Percentiles rank a stretch among this genome's conserved stretches.
phyloP scores from a whole-genome alignment of 2,329 filamentous ascomycete genomes.

The Apiospora hydei region DNA sequence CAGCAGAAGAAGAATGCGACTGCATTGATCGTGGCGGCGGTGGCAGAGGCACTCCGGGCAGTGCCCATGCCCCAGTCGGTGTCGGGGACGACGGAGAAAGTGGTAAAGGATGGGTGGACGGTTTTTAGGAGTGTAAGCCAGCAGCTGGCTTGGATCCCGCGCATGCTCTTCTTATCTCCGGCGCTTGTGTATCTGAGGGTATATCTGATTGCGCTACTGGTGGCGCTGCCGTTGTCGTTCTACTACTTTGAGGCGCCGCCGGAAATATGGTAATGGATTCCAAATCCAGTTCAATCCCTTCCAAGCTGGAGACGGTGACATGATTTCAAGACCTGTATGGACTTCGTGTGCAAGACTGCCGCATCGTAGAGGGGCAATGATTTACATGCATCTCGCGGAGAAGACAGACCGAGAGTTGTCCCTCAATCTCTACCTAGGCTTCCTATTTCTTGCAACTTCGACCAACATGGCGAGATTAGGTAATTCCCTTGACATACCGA shows the following conservation, averaged over 20 bases:
- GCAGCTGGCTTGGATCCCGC: background rate
- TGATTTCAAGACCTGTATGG: no score
- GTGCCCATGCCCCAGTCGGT: background rate
- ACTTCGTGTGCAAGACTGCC: no score
- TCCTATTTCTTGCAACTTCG: background rate
- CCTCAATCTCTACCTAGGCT: background rate
- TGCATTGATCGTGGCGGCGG: background rate
- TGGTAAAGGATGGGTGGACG: background rate
- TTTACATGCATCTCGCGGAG: no score
- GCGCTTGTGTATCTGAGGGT: slow-evolving; percentile 1
- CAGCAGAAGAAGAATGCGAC: background rate
- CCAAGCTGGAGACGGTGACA: no score
- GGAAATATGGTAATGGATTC: background rate
- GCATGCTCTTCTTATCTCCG: background rate
- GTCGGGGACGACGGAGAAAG: background rate
- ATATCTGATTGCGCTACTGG: background rate
- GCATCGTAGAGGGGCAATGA: no score
- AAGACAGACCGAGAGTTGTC: background rate
- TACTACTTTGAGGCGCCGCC: slow-evolving; percentile 1
- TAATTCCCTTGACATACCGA: background rate
- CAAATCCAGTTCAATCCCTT: background rate
- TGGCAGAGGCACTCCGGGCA: background rate
- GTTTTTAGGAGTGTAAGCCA: background rate
- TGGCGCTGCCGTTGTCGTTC: slow-evolving; percentile 1
- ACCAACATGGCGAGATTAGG: background rate